Conservation (phyloP, 1,139 yeast species). For the Kluyveromyces sp. region DNA sequence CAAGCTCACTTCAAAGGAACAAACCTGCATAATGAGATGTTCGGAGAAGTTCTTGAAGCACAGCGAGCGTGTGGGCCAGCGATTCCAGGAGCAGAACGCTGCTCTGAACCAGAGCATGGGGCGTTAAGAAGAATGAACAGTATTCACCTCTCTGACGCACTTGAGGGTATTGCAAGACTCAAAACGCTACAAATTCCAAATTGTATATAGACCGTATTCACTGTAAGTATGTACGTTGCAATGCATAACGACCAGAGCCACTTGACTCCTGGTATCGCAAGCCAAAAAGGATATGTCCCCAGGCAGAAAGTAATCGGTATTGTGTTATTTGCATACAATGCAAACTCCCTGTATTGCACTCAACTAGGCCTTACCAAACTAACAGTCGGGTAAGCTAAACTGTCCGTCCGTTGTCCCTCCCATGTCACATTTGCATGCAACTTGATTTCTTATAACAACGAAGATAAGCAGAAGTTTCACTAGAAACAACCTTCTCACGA, state of each 20-base stretch:
- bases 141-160: too few species aligned
- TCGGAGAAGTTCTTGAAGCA: constrained; percentile 97
- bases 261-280: neutral
- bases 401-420: constrained; percentile 30
- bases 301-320: constrained; percentile 30
- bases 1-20: constrained; percentile 77
- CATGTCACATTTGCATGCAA: constrained; percentile 15
- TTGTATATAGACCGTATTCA: neutral
- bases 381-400: constrained; percentile 21
- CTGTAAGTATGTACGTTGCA: neutral
- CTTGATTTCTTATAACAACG: constrained; percentile 8
- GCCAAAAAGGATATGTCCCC: neutral
- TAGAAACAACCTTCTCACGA: constrained; percentile 9
- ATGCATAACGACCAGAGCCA: too few species aligned
- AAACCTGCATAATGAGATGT: constrained; percentile 79
- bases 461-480: constrained; percentile 6
- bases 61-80: constrained; percentile 95
- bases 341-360: constrained; percentile 33
- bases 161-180: too few species aligned
- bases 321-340: constrained; percentile 25
- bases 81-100: constrained; percentile 95
- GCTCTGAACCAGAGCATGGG: constrained; percentile 43
- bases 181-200: too few species aligned
- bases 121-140: constrained; percentile 14
- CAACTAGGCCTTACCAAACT: constrained; percentile 28